A percentile compares a stretch with the other conserved stretches of the same genome.
Conservation (phyloP, 2,329 filamentous ascomycete species). For the Eurotiales sp. region DNA sequence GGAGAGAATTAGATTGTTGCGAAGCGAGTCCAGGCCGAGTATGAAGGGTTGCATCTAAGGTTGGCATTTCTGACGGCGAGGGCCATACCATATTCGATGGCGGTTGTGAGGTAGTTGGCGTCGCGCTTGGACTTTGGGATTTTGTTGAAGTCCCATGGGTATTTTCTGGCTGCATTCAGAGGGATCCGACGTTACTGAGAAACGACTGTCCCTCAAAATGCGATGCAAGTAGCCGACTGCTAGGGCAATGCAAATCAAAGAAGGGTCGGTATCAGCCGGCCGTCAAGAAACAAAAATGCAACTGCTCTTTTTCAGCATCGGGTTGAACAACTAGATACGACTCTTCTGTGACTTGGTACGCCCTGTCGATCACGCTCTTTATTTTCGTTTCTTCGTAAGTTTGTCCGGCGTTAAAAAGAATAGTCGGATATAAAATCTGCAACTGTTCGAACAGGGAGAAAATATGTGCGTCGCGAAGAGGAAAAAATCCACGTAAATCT, state of each 20-base stretch:
- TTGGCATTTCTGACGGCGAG: slow-evolving; percentile 26
- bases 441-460: slow-evolving; percentile 3
- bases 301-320: slow-evolving; percentile 1
- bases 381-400: not conserved
- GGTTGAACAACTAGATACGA: not conserved
- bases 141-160: slow-evolving; percentile 41
- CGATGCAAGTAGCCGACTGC: slow-evolving; percentile 14
- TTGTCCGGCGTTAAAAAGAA: not conserved
- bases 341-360: not conserved
- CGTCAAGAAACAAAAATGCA: slow-evolving; percentile 1
- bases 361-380: not conserved
- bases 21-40: slow-evolving; percentile 51
- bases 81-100: slow-evolving; percentile 41
- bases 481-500: slow-evolving; percentile 9
- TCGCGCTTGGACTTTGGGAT: slow-evolving; percentile 37
- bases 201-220: slow-evolving; percentile 26
- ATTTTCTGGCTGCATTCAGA: slow-evolving; percentile 38
- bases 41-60: slow-evolving; percentile 29
- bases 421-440: not conserved
- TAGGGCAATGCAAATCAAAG: slow-evolving; percentile 12
- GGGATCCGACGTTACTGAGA: slow-evolving; percentile 29
- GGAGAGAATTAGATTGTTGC: slow-evolving; percentile 81
- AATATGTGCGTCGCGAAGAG: slow-evolving; percentile 14
- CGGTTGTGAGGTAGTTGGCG: slow-evolving; percentile 40
- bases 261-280: slow-evolving; percentile 1